Percentiles rank a stretch among this genome's conserved stretches.
These are phyloP conservation scores for Balansia obtecta DNA, from an alignment of 2,329 filamentous ascomycete genomes.

Conservation along the genomic window DNA sequence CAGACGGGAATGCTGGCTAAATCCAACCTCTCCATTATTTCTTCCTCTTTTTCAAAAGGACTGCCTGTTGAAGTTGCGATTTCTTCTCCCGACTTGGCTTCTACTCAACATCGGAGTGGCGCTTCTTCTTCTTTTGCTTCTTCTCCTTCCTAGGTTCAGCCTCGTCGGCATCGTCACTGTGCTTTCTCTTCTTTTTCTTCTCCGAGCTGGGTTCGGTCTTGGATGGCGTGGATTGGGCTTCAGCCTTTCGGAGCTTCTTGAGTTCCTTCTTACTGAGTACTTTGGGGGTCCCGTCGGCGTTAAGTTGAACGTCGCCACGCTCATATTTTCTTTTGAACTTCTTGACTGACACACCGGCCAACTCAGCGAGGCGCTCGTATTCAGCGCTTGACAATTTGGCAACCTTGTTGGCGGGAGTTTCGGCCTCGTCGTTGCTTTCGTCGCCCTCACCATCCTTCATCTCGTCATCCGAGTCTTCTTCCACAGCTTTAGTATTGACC, in stretches of 20 bases:
- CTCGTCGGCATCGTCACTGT: conserved; percentile 53
- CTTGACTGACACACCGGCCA: conserved; percentile 57
- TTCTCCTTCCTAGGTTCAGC: conserved; percentile 46
- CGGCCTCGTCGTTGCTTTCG: conserved; percentile 21
- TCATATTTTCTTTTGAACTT: conserved; percentile 72
- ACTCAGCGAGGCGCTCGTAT: conserved; percentile 47
- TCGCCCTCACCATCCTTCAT: conserved; percentile 32
- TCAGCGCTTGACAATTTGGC: conserved; percentile 41
- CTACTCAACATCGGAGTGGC: conserved; percentile 18
- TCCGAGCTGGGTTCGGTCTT: conserved; percentile 20
- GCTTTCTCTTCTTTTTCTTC: conserved; percentile 61
- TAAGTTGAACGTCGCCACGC: conserved; percentile 59
- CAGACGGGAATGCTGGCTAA: conserved; percentile 8
- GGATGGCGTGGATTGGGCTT: conserved; percentile 34
- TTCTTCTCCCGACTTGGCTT: conserved; percentile 1
- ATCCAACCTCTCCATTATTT: background rate
- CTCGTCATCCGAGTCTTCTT: conserved; percentile 29
- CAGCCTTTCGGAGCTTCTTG: conserved; percentile 57
- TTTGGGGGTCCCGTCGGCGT: conserved; percentile 50
- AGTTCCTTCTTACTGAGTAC: conserved; percentile 64
- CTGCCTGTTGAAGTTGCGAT: background rate
- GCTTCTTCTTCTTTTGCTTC: conserved; percentile 39
- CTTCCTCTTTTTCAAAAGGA: background rate
- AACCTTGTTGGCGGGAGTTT: conserved; percentile 23
- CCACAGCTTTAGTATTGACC: conserved; percentile 27